Evolutionary conservation across 345 rosid species (phyloP).

Genomic region (Aquilaria malaccensis): DNA sequence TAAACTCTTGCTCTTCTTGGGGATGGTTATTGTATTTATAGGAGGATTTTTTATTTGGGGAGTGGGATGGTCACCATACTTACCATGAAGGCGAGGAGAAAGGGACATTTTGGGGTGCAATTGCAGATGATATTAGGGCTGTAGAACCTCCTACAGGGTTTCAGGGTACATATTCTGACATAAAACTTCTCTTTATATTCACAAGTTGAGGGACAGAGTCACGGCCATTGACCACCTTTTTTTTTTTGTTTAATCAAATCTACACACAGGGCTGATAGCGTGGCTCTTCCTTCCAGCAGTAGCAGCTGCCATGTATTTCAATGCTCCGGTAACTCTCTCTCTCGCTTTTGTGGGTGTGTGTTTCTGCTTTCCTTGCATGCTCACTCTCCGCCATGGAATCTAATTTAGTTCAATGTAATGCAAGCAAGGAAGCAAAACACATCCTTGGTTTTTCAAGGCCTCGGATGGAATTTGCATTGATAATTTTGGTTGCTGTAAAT

Average conservation of each 20-base stretch:
- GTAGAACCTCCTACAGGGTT: slow-evolving; percentile 70
- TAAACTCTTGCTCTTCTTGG: background rate
- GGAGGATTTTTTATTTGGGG: slow-evolving; percentile 81
- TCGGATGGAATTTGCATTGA: background rate
- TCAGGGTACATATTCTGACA: slow-evolving; percentile 40
- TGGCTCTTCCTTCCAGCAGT: slow-evolving; percentile 90
- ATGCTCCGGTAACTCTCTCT: slow-evolving; percentile 53
- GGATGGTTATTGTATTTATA: slow-evolving; percentile 10
- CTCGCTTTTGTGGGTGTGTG: slow-evolving; percentile 1
- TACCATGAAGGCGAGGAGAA: slow-evolving; percentile 59
- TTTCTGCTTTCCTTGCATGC: too few species aligned
- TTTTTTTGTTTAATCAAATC: slow-evolving; percentile 3
- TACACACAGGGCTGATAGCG: slow-evolving; percentile 50
- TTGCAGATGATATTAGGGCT: slow-evolving; percentile 53
- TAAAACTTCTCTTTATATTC: too few species aligned
- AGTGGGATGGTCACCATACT: slow-evolving; percentile 81
- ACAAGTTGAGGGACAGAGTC: too few species aligned
- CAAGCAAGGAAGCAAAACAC: too few species aligned
- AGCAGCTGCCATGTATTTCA: slow-evolving; percentile 58
- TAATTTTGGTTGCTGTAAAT: background rate
- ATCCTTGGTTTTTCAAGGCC: too few species aligned
- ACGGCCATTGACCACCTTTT: background rate
- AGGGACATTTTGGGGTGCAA: slow-evolving; percentile 65
- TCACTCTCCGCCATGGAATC: too few species aligned
- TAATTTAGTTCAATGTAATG: too few species aligned